Evolutionary conservation across 129 eudicot genomes (phyloP), one percentile per base, ranked within the genome.

Genomic region (Flaveria robusta): DNA sequence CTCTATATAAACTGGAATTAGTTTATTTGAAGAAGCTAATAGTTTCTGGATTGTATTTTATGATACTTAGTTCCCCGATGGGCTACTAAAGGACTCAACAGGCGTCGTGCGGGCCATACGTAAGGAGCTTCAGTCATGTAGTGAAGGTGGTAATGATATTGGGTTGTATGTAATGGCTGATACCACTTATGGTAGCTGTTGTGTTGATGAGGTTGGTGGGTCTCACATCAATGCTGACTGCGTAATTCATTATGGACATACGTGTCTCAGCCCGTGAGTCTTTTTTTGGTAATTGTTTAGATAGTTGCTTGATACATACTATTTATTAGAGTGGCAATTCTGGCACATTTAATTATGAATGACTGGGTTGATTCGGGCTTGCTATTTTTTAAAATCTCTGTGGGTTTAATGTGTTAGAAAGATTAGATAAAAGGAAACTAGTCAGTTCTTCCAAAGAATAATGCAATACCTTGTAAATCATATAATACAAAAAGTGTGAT

Each of bases 101-200:
- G 76, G 69, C 47, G 94, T 89, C 9, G 94, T 89, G 20, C 56
- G 82, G 19, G 88, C 89, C 43, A 74, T 95, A 23, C 86, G 89
- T 6, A 82, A 58, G 27, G 89, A 91, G 88, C 83, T 93, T 54
- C 50, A 82, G 12, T 71, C 59, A 50, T 26, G 50, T 70, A 29
- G 64, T 27, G 78, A 65, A 26, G 74, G 22, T 9, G 52, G 63
- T 46, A 75, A 73, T 55, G 66, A 77, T 71, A 79, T 88, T 71
- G 90, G 93, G 56, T 78, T 95, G 85, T 95, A 89, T 70, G 95
- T 91, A 27, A 89, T 95, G 99, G 99, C 97, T n/a, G 99, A 95
- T 84, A 91, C 97, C 18, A 82, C 96, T 5, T 95, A 89, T 23
- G 97, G 99, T 13, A 95, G 96, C 74, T 95, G 99, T 78, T 95